Evolutionary conservation across 192 early-diverging fungal species (phyloP), one percentile per base, ranked within the genome.

Genomic region (Coemansia sp.): DNA sequence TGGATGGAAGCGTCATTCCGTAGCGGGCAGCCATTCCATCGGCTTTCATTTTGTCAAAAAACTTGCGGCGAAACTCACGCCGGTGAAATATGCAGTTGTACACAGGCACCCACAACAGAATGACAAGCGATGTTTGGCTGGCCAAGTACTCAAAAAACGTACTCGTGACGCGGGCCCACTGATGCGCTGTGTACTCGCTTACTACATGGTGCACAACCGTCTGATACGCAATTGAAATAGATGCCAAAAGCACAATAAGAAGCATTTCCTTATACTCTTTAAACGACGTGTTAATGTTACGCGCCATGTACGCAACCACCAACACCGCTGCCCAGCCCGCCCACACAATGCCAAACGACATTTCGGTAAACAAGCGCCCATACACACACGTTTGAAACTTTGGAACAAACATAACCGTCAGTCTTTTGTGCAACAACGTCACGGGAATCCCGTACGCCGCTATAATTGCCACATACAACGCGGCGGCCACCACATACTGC

Each of bases 271-370:
- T 57, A 25, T 74, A 74, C 49, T 80, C 77, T 4, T 74, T 71
- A 46, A 80, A 80, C n/a, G 77, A 80, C 1, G 71, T 65, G 38
- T 80, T 80, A 37, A 80, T 80, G 11, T 80, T 60, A 22, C 77
- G 77, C 5, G 72, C 72, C 15, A 74, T 9, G 4, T 65, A 64
- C 0, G 77, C 56, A 3, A 54, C 9, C 12, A 71, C 9, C 0
- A 74, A 2, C 1, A 68, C 23, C 1, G 38, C 48, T 0, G 48
- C 20, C 72, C 77, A 80, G 14, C 72, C 77, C 3, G 26, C 21
- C 77, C 77, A 80, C 19, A 74, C 65, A 3, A 80, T 51, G 4
- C 65, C 48, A 64, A 80, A 80, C 36, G 77, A 61, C 10, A 74
- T 23, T 38, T 80, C 77, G 0, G 12, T 38, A 37, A 80, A 74